Base-by-base conservation (phyloP, 2,329 filamentous ascomycete species). In the Colletotrichum sidae region DNA sequence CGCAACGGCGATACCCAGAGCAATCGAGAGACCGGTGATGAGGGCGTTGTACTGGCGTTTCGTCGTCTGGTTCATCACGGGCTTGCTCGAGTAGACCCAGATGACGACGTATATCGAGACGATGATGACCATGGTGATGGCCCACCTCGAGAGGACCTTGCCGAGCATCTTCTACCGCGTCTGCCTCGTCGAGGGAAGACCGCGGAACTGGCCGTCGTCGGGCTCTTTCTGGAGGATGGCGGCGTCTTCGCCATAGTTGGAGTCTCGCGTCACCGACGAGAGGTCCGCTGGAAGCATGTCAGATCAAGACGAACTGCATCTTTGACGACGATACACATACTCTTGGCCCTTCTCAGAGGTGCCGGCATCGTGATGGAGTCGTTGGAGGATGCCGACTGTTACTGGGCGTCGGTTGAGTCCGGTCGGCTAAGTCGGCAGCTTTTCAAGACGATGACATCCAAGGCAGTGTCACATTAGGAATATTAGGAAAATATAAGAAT, bases 41-140 rank as follows among this genome's bases (percentile, higher is more conserved):
- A 82, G 67, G 0, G 78, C 72, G 59, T 83, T 83, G 68, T 80
- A 83, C 53, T 76, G 69, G 35, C 76, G 75, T 68, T 83, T 84
- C 15, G 72, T 70, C 2, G 42, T 55, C 61, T 73, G 73, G 4
- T 69, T 69, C 70, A 80, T 74, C 39, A 75, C 75, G 2, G 67
- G 63, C 37, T 71, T 71, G 38, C 35, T 60, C 25, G 70, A 70
- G 67, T 77, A 78, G 33, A 62, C 58, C 53, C 68, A 65, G 7
- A 78, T 70, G 33, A 77, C 70, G 50, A 65, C 67, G 60, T 74
- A 76, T 33, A 75, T 68, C 51, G 70, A 69, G 13, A 55, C 55
- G n/a, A 73, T 72, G 44, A 78, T 66, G n/a, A 62, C 59, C 44
- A 72, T 50, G 8, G 75, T 77, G 15, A 76, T 37, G 8, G 73